phyloP scores from a whole-genome alignment of 1,284 basidiomycete genomes.

The Flammula alnicola region DNA sequence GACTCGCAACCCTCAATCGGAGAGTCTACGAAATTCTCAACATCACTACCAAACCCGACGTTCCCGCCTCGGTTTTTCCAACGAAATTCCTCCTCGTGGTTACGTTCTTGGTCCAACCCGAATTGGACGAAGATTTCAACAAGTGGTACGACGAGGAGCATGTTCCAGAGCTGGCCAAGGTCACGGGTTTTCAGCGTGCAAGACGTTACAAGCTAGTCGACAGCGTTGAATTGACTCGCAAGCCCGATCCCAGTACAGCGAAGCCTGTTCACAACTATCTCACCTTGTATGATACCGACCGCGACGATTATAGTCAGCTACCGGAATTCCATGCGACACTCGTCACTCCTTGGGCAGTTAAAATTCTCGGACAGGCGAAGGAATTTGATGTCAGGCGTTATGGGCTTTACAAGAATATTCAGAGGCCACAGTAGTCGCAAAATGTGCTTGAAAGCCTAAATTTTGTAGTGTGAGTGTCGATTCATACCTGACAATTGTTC shows the following conservation, averaged over 20 bases:
- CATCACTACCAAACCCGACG: constrained; percentile 20
- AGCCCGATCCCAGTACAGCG: constrained; percentile 12
- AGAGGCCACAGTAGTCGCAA: constrained; percentile 1
- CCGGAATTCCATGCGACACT: constrained; percentile 30
- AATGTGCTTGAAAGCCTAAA: neutral
- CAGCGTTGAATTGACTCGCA: constrained; percentile 25
- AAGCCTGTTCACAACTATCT: constrained; percentile 30
- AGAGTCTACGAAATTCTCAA: constrained; percentile 46
- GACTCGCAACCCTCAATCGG: constrained; percentile 44
- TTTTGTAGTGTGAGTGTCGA: neutral
- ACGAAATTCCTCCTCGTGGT: constrained; percentile 38
- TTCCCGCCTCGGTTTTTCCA: constrained; percentile 25
- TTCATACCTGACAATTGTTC: neutral
- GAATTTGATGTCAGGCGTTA: constrained; percentile 13
- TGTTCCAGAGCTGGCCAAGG: constrained; percentile 34
- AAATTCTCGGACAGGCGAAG: constrained; percentile 8
- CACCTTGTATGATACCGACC: constrained; percentile 38
- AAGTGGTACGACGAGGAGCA: constrained; percentile 44
- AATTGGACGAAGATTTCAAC: constrained; percentile 46
- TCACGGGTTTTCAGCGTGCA: constrained; percentile 39
- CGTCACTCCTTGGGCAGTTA: constrained; percentile 12
- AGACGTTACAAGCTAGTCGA: constrained; percentile 36
- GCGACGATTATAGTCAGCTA: constrained; percentile 27
- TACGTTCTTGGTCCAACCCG: constrained; percentile 36
- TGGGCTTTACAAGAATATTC: constrained; percentile 18